Conservation (phyloP, 148 eudicot species). For the Gaultheria prostrata region DNA sequence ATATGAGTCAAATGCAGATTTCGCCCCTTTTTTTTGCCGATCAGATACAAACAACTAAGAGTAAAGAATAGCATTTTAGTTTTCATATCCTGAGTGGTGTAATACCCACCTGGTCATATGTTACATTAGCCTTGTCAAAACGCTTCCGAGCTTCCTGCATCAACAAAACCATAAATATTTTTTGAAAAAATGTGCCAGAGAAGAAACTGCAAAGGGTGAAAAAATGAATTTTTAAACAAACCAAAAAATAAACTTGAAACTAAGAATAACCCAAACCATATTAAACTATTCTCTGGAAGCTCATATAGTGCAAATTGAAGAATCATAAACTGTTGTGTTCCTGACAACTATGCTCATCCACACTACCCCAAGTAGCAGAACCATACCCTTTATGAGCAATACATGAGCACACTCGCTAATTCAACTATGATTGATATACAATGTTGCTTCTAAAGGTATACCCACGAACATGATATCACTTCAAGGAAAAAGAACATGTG, state of each 20-base stretch:
- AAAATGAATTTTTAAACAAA: background rate
- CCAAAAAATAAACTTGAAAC: background rate
- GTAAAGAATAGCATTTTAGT: background rate
- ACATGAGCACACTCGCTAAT: constrained; percentile 4
- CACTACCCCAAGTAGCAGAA: background rate
- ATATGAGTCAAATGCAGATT: background rate
- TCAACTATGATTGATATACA: constrained; percentile 20
- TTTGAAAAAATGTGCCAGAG: constrained; percentile 16
- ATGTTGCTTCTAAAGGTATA: constrained; percentile 10
- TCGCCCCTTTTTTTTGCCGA: background rate
- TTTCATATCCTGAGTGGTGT: background rate
- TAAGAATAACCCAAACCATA: background rate
- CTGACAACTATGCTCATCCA: background rate
- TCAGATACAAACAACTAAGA: background rate
- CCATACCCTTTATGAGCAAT: background rate
- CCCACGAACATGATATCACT: background rate
- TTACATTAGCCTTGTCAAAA: constrained; percentile 77
- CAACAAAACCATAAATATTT: constrained; percentile 15
- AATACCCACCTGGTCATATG: constrained; percentile 68
- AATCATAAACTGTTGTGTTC: background rate
- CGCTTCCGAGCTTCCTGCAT: constrained; percentile 93
- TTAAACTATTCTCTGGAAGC: background rate
- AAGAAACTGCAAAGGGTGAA: background rate
- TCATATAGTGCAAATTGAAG: background rate
- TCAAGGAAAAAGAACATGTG: background rate